phyloP scores from a whole-genome alignment of 2,329 filamentous ascomycete species.

The Nothophaeocryptopus gaeumannii region DNA sequence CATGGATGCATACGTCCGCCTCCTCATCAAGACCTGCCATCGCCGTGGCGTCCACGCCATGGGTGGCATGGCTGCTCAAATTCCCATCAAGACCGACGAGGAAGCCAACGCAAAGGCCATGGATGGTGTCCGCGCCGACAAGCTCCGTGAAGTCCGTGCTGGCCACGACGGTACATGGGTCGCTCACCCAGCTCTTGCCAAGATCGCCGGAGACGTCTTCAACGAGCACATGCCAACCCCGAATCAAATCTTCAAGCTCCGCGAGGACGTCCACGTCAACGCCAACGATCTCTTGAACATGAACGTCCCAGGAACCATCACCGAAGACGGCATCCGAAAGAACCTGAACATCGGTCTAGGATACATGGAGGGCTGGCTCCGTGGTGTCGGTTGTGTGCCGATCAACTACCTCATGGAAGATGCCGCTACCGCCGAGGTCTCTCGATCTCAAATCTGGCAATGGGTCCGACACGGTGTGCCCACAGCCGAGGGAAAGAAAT shows the following conservation, averaged over 20 bases:
- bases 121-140: slow-evolving; percentile 71
- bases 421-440: slow-evolving; percentile 94
- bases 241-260: slow-evolving; percentile 88
- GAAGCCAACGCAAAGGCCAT: slow-evolving; percentile 25
- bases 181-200: slow-evolving; percentile 86
- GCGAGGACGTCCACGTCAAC: slow-evolving; percentile 82
- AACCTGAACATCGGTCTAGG: slow-evolving; percentile 94
- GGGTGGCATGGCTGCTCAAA: slow-evolving; percentile 98
- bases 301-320: slow-evolving; percentile 90
- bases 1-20: slow-evolving; percentile 95
- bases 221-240: slow-evolving; percentile 98
- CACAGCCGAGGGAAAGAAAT: slow-evolving; percentile 83
- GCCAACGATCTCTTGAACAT: slow-evolving; percentile 94
- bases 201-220: slow-evolving; percentile 88
- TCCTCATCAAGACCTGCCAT: slow-evolving; percentile 99
- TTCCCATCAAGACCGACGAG: slow-evolving; percentile 96
- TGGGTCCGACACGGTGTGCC: slow-evolving; percentile 75
- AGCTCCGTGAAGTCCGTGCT: slow-evolving; percentile 90
- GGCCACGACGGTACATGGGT: slow-evolving; percentile 98
- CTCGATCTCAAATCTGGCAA: slow-evolving; percentile 92
- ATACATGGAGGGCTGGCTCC: slow-evolving; percentile 98
- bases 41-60: slow-evolving; percentile 94
- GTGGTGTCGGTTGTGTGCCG: slow-evolving; percentile 90
- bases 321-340: slow-evolving; percentile 93
- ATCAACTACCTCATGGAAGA: slow-evolving; percentile 99